These are phyloP conservation scores for Serendipita sp. DNA, from an alignment of 768 basidiomycete genomes.

Conservation along the genomic window DNA sequence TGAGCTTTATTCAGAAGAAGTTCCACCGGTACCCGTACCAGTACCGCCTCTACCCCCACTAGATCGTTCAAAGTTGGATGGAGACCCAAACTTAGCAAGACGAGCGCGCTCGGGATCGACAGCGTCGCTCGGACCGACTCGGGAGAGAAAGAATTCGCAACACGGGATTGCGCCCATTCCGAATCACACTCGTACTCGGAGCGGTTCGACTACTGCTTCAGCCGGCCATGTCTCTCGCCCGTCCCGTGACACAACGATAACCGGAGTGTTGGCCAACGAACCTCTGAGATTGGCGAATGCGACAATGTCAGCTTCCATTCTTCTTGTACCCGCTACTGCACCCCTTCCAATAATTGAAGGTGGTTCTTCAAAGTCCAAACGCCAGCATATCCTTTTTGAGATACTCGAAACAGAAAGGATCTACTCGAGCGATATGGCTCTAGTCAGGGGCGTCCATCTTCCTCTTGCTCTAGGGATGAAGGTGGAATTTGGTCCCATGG, in stretches of 20 bases:
- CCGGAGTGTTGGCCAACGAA: background rate
- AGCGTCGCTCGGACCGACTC: background rate
- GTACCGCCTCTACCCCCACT: background rate
- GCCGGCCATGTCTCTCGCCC: background rate
- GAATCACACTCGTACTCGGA: background rate
- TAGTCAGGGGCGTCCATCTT: conserved; percentile 64
- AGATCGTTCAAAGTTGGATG: background rate
- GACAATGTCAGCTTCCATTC: background rate
- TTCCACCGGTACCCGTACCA: background rate
- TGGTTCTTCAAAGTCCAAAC: conserved; percentile 30
- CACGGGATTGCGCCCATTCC: background rate
- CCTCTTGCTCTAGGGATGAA: conserved; percentile 50
- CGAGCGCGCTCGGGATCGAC: background rate
- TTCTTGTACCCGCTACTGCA: background rate
- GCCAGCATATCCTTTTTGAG: conserved; percentile 63
- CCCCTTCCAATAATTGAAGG: background rate
- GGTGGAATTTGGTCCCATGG: background rate
- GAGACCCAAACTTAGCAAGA: background rate
- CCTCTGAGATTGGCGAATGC: background rate
- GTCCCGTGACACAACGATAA: background rate
- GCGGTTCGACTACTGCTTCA: background rate
- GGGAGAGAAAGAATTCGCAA: background rate
- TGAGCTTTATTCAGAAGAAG: background rate
- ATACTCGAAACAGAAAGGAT: conserved; percentile 65
- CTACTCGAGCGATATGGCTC: conserved; percentile 68